Conservation (phyloP, 2,329 filamentous ascomycete genomes). For the Orbilia oligospora region DNA sequence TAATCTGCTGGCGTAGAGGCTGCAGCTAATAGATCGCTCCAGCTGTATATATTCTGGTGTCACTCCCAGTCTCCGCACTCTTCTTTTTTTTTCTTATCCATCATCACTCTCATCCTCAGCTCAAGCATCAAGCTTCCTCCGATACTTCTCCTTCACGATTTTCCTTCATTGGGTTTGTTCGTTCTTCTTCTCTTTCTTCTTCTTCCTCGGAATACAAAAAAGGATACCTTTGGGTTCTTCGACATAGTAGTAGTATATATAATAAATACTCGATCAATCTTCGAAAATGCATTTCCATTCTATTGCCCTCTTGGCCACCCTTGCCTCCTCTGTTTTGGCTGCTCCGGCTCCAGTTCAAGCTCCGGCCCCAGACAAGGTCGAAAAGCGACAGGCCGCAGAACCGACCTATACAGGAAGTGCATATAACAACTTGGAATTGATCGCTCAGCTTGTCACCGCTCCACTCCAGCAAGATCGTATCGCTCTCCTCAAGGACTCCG, state of each 20-base stretch:
- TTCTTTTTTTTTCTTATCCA: conserved; percentile 28
- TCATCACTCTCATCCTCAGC: conserved; percentile 53
- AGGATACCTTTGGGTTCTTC: conserved; percentile 38
- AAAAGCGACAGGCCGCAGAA: conserved; percentile 38
- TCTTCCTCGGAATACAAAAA: conserved; percentile 37
- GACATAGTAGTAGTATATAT: too few relatives aligned
- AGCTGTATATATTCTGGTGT: conserved; percentile 60
- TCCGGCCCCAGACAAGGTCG: conserved; percentile 46
- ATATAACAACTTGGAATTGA: conserved; percentile 54
- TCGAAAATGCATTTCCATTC: conserved; percentile 53
- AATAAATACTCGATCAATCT: conserved; percentile 31
- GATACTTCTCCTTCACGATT: conserved; percentile 56
- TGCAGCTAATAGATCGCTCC: conserved; percentile 43
- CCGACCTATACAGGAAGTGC: conserved; percentile 54
- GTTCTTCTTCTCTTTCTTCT: conserved; percentile 13
- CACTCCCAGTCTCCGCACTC: conserved; percentile 40
- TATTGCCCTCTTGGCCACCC: conserved; percentile 46
- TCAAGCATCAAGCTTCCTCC: conserved; percentile 48
- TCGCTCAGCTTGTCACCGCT: conserved; percentile 47
- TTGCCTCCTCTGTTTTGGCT: conserved; percentile 51
- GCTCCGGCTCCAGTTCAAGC: conserved; percentile 37
- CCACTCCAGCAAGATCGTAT: conserved; percentile 52
- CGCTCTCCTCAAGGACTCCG: conserved; percentile 66
- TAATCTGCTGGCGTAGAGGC: conserved; percentile 32
- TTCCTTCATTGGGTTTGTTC: conserved; percentile 59